These are phyloP conservation scores for Arthroderma uncinatum DNA, from an alignment of 2,329 filamentous ascomycete genomes.

Conservation along the genomic window DNA sequence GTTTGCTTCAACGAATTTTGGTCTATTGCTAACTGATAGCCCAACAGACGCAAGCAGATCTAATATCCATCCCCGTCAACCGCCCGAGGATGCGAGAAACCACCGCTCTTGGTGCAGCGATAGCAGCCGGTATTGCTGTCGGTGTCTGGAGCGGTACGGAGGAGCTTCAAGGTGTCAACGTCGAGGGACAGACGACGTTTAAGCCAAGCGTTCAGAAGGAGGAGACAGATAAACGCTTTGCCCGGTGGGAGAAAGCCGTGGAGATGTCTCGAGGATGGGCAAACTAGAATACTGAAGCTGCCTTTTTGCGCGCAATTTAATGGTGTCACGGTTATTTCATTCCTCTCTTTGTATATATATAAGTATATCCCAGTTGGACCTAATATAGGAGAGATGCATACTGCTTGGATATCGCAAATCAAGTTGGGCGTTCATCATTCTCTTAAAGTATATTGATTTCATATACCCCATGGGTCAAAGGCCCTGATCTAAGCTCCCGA, in stretches of 20 bases:
- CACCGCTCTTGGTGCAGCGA: slow-evolving; percentile 77
- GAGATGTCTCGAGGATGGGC: slow-evolving; percentile 67
- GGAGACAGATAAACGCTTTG: slow-evolving; percentile 53
- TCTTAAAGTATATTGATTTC: too few relatives aligned
- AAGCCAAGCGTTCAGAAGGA: slow-evolving; percentile 51
- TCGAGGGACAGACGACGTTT: slow-evolving; percentile 58
- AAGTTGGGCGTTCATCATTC: too few relatives aligned
- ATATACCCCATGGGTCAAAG: too few relatives aligned
- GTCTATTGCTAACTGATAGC: background rate
- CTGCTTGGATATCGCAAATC: too few relatives aligned
- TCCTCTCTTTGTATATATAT: too few relatives aligned
- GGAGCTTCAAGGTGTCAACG: slow-evolving; percentile 63
- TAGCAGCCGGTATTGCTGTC: slow-evolving; percentile 73
- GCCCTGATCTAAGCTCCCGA: too few relatives aligned
- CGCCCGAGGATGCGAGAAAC: slow-evolving; percentile 84
- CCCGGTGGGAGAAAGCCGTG: slow-evolving; percentile 64
- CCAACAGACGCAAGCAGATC: slow-evolving; percentile 64
- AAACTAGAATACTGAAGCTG: slow-evolving; percentile 1
- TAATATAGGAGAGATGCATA: too few relatives aligned
- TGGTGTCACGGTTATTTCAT: too few relatives aligned
- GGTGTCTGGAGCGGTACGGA: slow-evolving; percentile 66
- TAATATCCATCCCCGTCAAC: slow-evolving; percentile 73
- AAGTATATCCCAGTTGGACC: too few relatives aligned
- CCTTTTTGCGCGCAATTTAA: too few relatives aligned
- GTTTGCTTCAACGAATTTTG: background rate